phyloP scores from a whole-genome alignment of 129 eudicot species.

The Chrysanthemum seticuspe region DNA sequence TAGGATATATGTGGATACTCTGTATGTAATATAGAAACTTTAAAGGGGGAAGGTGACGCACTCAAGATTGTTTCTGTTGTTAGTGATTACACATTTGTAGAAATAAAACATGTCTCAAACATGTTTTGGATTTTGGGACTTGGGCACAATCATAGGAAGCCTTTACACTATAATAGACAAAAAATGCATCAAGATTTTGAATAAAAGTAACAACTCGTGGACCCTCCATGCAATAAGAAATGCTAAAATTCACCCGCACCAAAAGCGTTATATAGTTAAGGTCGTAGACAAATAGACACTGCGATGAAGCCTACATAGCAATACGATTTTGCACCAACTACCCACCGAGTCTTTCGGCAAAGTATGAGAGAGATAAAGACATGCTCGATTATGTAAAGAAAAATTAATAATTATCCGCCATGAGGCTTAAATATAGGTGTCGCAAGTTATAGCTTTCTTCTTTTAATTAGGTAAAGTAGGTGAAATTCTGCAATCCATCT shows the following conservation, averaged over 20 bases:
- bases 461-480: no score
- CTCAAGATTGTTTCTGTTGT: neutral
- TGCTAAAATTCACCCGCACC: neutral
- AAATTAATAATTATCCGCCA: no score
- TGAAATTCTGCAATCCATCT: no score
- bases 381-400: no score
- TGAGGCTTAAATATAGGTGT: no score
- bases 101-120: conserved; percentile 6
- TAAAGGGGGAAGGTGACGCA: conserved; percentile 1
- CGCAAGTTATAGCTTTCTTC: no score
- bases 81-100: neutral
- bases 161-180: neutral
- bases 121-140: neutral
- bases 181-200: neutral
- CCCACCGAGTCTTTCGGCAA: no score
- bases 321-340: no score
- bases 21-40: neutral
- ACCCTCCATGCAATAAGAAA: neutral
- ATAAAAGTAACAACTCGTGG: neutral
- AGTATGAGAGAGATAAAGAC: no score
- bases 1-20: no score
- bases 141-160: neutral
- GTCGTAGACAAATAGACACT: neutral
- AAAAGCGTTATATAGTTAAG: neutral
- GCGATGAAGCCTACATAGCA: neutral